Evolutionary conservation across 2,329 filamentous ascomycete genomes (phyloP), one percentile per base, ranked within the genome.

Genomic region (Colletotrichum orchidophilum): DNA sequence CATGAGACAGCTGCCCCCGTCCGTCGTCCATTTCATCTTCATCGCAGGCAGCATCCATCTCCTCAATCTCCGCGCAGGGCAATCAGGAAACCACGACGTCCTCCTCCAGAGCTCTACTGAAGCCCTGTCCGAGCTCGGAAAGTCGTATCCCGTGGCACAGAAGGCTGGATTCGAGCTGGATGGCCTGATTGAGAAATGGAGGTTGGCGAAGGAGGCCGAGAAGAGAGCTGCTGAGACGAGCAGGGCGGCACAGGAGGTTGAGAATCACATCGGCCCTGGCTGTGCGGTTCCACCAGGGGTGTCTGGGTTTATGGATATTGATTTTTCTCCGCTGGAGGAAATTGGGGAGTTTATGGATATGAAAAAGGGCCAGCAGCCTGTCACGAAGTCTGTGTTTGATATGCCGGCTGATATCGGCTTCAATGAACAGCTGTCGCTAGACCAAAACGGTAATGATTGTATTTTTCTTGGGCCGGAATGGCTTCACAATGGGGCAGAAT

Each of bases 1-100:
- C 12, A 63, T 71, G 21, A 52, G 64, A 13, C 69, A 69, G 9
- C 24, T 63, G 27, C 65, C 69, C 3, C 53, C 58, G 12, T 52
- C 65, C 4, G 53, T 63, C 3, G 26, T 69, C 13, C 64, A 68
- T 27, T 63, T 63, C 46, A 9, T 71, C 3, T 71, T 71, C 24
- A 52, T 71, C 8, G 58, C 64, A 3, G 64, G 69, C 1, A 71
- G 63, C 6, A 59, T 69, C 9, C 64, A 71, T 18, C 64, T 71
- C 11, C 31, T 50, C 0, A 46, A 39, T 4, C 21, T 58, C 4
- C 64, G 24, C 13, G 9, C 24, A 15, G 42, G 33, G 1, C 39
- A 33, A 7, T 15, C 24, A 6, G 49, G 26, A 7, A 35, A 21
- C 5, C 63, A 71, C 24, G 31, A 52, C 2, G 13, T 3, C 9